These are phyloP conservation scores for Hylodesmum podocarpum DNA, from an alignment of 306 rosid genomes.

Conservation along the genomic window DNA sequence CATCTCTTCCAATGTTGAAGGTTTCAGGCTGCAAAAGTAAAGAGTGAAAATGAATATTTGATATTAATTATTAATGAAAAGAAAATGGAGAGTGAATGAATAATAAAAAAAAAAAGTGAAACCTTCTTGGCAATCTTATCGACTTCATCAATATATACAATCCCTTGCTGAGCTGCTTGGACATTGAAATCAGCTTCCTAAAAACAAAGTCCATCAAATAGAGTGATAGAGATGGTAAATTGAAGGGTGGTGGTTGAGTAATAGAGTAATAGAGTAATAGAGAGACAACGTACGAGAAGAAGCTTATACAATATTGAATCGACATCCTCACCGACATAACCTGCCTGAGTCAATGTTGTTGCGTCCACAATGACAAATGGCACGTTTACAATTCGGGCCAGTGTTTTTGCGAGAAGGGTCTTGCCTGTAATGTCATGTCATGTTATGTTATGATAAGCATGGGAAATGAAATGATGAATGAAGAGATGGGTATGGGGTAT, in stretches of 20 bases:
- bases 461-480: background rate
- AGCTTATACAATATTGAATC: conserved; percentile 66
- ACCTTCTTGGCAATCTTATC: conserved; percentile 80
- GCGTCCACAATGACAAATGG: conserved; percentile 77
- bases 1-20: conserved; percentile 69
- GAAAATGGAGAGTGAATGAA: background rate
- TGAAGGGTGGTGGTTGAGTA: too few species aligned
- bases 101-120: background rate
- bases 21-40: conserved; percentile 51
- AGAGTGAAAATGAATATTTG: background rate
- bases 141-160: conserved; percentile 72
- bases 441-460: too few species aligned
- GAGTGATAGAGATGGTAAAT: background rate
- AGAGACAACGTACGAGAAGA: conserved; percentile 45
- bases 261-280: background rate
- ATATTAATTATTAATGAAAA: background rate
- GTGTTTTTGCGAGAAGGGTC: conserved; percentile 79
- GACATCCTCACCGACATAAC: conserved; percentile 79
- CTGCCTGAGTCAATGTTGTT: conserved; percentile 81
- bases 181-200: conserved; percentile 77
- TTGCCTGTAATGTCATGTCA: conserved; percentile 53
- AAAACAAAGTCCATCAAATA: background rate
- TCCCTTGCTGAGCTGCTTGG: conserved; percentile 72
- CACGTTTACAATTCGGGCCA: conserved; percentile 68
- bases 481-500: too few species aligned